Evolutionary conservation across 345 rosid species (phyloP).

Genomic region (Turnera subulata): DNA sequence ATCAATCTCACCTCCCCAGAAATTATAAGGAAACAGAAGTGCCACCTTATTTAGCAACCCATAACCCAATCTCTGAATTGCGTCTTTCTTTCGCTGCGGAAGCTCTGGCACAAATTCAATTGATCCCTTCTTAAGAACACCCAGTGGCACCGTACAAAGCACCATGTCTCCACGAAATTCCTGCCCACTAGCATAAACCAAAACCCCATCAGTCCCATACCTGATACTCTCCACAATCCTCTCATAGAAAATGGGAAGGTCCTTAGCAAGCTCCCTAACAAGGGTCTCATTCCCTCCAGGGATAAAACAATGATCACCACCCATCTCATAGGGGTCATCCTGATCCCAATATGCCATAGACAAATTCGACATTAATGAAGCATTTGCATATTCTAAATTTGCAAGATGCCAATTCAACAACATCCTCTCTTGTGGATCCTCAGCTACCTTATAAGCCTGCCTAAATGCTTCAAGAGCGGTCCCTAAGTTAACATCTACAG

Average conservation of each 20-base stretch:
- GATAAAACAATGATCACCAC: conserved; percentile 95
- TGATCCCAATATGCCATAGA: conserved; percentile 99
- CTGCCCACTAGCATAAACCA: conserved; percentile 69
- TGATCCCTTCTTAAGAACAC: conserved; percentile 74
- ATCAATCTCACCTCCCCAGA: conserved; percentile 92
- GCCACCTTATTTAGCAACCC: conserved; percentile 90
- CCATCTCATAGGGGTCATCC: conserved; percentile 99
- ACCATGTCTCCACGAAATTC: conserved; percentile 85
- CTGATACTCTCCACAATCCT: conserved; percentile 69
- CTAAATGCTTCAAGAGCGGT: conserved; percentile 84
- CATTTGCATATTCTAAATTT: conserved; percentile 90
- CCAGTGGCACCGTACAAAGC: conserved; percentile 81
- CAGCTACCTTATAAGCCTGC: conserved; percentile 71
- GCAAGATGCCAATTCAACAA: conserved; percentile 93
- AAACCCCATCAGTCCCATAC: conserved; percentile 70
- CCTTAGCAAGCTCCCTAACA: conserved; percentile 79
- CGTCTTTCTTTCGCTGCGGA: conserved; percentile 78
- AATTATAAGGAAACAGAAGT: conserved; percentile 77
- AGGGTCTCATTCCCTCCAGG: conserved; percentile 91
- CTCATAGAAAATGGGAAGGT: conserved; percentile 76
- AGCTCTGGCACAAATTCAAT: conserved; percentile 84
- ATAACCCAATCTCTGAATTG: conserved; percentile 73
- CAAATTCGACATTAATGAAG: conserved; percentile 75
- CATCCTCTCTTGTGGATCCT: conserved; percentile 75
- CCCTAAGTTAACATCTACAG: conserved; percentile 80